Base-by-base conservation (phyloP, 2,329 filamentous ascomycete genomes). In the Alternaria burnsii region DNA sequence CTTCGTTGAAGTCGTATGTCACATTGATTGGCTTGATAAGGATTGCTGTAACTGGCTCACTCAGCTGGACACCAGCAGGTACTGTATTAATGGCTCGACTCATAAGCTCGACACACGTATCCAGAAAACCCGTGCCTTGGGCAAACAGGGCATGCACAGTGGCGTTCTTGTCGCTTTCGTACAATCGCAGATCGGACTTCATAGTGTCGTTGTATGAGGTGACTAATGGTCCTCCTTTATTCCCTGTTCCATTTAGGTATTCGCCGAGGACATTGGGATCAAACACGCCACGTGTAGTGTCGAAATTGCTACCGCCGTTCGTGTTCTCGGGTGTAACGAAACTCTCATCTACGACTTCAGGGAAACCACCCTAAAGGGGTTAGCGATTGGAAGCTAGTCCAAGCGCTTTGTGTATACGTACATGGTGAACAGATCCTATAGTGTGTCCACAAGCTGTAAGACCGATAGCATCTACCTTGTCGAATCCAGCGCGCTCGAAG, bases 361-460 rank as follows among this genome's bases (percentile, higher is more conserved):
- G 73, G 30, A 71, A 71, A 10, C 70, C 67, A 4, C 62, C 64
- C 43, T 46, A 20, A 9, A 46, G 3, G 9, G 16, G n/a, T 30
- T 6, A 46, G 24, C 28, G 7, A 46, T 26, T 6, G 1, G 12
- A 1, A n/a, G 2, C 26, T n/a, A 20, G 12, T 11, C 28, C 4
- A 3, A 46, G 12, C n/a, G 10, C 0, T n/a, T 12, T 3, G 10
- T 11, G n/a, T 5, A 18, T 3, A 46, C 43, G 10, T 46, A 46
- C 43, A 32, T 69, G 62, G 52, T 76, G 74, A 4, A 76, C 73
- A 11, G 68, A 67, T 20, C 72, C 74, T 14, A 76, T 42, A 3
- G 69, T 68, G 51, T 76, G 74, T 0, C 74, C 74, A 52, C 74
- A 76, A 9, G 74, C 71, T 16, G 68, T 68, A 3, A 76, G 43